Evolutionary conservation across 2,329 filamentous ascomycete species (phyloP).

Genomic region (Cladophialophora chaetospira): DNA sequence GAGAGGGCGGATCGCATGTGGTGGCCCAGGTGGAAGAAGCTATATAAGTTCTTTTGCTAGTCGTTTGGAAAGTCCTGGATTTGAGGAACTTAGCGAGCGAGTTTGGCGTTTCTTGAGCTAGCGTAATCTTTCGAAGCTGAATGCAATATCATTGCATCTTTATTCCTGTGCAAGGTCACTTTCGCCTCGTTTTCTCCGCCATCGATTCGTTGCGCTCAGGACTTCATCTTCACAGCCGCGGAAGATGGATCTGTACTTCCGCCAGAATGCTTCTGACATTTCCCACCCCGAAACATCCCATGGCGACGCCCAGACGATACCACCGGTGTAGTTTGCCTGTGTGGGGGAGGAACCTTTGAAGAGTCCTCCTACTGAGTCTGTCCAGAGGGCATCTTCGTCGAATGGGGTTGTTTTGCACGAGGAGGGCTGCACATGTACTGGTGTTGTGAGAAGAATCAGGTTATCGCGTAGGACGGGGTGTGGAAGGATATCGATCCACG

Average conservation of each 20-base stretch:
- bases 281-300: conserved; percentile 47
- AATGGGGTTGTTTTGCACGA: conserved; percentile 36
- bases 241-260: conserved; percentile 34
- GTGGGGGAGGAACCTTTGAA: conserved; percentile 45
- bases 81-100: neutral
- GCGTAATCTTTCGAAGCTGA: neutral
- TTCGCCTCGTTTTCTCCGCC: conserved; percentile 24
- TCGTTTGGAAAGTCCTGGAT: neutral
- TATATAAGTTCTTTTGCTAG: conserved; percentile 73
- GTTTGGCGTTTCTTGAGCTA: neutral
- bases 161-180: conserved; percentile 4
- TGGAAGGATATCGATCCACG: conserved; percentile 49
- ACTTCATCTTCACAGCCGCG: conserved; percentile 19
- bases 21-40: conserved; percentile 77
- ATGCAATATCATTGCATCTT: neutral
- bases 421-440: neutral
- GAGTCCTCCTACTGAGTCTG: conserved; percentile 47
- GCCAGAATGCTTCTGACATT: conserved; percentile 45
- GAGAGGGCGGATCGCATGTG: conserved; percentile 71
- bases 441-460: conserved; percentile 39
- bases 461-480: conserved; percentile 44
- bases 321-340: conserved; percentile 41
- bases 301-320: conserved; percentile 49
- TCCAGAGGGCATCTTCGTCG: conserved; percentile 49
- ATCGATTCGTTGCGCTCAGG: conserved; percentile 30